A percentile compares a stretch with the other conserved stretches of the same genome.
Evolutionary conservation across 202 grass and related monocot species (phyloP).

Genomic region (Elaeis oleifera): DNA sequence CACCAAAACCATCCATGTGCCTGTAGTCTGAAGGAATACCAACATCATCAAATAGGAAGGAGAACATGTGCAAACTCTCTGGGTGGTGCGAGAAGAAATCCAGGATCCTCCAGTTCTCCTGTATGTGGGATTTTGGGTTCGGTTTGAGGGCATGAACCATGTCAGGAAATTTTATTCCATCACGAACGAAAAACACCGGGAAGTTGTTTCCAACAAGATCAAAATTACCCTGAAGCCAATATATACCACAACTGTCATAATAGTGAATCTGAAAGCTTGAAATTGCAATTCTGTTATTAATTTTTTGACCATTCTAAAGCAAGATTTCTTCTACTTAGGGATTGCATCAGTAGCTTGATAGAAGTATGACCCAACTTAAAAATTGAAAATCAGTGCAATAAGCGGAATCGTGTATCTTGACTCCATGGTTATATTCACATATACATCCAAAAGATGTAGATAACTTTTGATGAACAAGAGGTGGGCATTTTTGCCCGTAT

Average conservation of each 20-base stretch:
- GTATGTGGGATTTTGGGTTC: constrained; percentile 74
- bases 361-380: too few species aligned
- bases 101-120: constrained; percentile 81
- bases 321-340: too few species aligned
- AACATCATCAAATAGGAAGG: constrained; percentile 85
- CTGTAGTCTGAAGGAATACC: constrained; percentile 84
- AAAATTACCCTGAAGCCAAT: constrained; percentile 59
- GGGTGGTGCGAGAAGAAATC: constrained; percentile 94
- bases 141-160: constrained; percentile 95
- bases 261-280: too few species aligned
- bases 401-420: too few species aligned
- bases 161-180: constrained; percentile 93
- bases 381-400: too few species aligned
- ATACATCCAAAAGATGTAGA: too few species aligned
- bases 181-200: constrained; percentile 80
- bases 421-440: too few species aligned
- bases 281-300: too few species aligned
- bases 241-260: neutral
- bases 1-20: constrained; percentile 87
- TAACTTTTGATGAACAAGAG: too few species aligned
- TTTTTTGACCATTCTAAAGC: too few species aligned
- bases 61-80: constrained; percentile 87
- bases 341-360: too few species aligned
- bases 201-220: constrained; percentile 91
- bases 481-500: too few species aligned